Base-by-base conservation (phyloP, 129 eudicot species). In the Helichrysum umbraculigerum region DNA sequence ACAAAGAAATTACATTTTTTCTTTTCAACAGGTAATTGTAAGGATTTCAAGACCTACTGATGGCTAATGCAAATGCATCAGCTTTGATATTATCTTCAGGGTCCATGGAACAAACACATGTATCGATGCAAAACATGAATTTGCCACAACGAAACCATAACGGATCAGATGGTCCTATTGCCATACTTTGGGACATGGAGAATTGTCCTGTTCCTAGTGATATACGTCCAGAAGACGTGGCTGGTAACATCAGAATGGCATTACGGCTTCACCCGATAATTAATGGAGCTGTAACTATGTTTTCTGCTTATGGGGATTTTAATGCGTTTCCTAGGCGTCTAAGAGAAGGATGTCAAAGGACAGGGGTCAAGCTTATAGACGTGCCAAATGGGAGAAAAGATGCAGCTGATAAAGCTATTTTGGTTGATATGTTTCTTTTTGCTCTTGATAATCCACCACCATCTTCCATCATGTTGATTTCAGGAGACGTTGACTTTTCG, bases 261-360 rank as follows among this genome's bases (percentile, higher is more conserved):
- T 81, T 94, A 66, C 85, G 90, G 56, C 85, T 89, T 79, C 97
- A 94, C 78, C 99, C 99, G 7, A 70, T 91, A 22, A 83, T 94
- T 22, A 81, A 71, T 51, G 99, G 99, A 44, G 92, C 86, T 4
- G 95, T 94, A 39, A 91, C 97, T 10, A 32, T 86, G 85, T 94
- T 94, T 61, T 86, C 99, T 68, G 99, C 99, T 0, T 94, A 94
- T 35, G 97, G 99, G 47, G 99, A 94, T 86, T 94, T 94, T 50
- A 91, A 94, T 65, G 84, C 88, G 32, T 94, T 94, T 66, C 94
- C 99, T 32, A 80, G 97, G 74, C 87, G 99, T 20, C 61, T 94
- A 25, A 84, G 99, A 71, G 99, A 94, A 54, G 99, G 99, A 34
- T 94, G 99, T 82, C 99, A 94, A 79, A 89, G 99, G 83, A 94